These are phyloP conservation scores for Euphorbia peplus DNA, from an alignment of 345 rosid genomes.

Conservation along the genomic window DNA sequence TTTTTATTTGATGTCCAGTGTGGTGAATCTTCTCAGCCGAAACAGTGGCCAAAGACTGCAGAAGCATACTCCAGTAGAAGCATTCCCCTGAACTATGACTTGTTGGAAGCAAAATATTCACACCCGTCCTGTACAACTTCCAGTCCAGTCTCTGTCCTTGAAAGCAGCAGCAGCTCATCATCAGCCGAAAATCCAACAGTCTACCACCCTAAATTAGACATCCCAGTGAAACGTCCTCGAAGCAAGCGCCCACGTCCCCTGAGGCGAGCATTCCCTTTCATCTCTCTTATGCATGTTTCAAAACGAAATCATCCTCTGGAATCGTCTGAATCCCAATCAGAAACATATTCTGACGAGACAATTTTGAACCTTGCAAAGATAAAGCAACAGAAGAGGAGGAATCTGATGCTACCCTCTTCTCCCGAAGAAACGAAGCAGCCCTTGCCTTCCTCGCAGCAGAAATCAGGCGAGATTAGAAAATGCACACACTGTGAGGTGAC, in stretches of 20 bases:
- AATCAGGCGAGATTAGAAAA: slow-evolving; percentile 36
- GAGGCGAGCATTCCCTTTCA: slow-evolving; percentile 12
- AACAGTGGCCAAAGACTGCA: slow-evolving; percentile 26
- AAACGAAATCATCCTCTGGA: slow-evolving; percentile 6
- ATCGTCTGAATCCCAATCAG: slow-evolving; percentile 17
- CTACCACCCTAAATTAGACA: slow-evolving; percentile 26
- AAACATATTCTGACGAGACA: slow-evolving; percentile 8
- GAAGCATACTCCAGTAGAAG: slow-evolving; percentile 41
- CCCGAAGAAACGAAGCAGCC: slow-evolving; percentile 25
- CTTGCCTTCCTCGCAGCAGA: slow-evolving; percentile 7
- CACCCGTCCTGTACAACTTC: slow-evolving; percentile 48
- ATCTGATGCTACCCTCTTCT: slow-evolving; percentile 27
- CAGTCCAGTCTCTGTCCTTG: slow-evolving; percentile 77
- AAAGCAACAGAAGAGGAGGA: slow-evolving; percentile 32
- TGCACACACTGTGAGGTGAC: slow-evolving; percentile 77
- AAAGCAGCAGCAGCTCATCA: slow-evolving; percentile 56
- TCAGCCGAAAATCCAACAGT: slow-evolving; percentile 37
- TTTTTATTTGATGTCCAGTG: slow-evolving; percentile 23
- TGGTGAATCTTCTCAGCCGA: slow-evolving; percentile 32
- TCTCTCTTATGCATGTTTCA: slow-evolving; percentile 2
- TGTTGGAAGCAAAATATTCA: slow-evolving; percentile 42
- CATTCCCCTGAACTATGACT: slow-evolving; percentile 20
- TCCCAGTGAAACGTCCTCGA: slow-evolving; percentile 62
- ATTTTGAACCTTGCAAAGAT: slow-evolving; percentile 10
- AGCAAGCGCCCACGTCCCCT: slow-evolving; percentile 59